Evolutionary conservation across 768 basidiomycete genomes (phyloP).

Genomic region (Gautieria morchelliformis): DNA sequence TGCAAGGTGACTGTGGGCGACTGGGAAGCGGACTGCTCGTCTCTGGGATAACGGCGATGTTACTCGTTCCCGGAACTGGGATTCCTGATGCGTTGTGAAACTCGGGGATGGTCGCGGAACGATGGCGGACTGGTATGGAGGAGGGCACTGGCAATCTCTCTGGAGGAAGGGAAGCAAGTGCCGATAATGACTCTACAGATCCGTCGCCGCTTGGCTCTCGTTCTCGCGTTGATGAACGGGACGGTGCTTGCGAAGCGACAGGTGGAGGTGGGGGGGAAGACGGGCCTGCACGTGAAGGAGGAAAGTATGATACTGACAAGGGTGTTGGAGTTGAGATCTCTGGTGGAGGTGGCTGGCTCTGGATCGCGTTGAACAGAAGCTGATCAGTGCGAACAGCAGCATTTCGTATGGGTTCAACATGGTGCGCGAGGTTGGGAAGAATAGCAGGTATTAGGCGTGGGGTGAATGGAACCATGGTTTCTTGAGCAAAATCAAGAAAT

Average conservation of each 20-base stretch:
- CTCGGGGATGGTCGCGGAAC: slow-evolving; percentile 1
- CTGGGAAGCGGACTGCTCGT: slow-evolving; percentile 23
- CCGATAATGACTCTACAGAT: background rate
- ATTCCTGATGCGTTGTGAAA: background rate
- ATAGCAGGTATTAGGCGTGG: slow-evolving; percentile 89
- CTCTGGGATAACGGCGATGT: slow-evolving; percentile 8
- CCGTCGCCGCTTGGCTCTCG: background rate
- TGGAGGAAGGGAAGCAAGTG: slow-evolving; percentile 16
- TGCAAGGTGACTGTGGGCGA: slow-evolving; percentile 52
- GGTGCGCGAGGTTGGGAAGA: slow-evolving; percentile 89
- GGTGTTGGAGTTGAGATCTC: slow-evolving; percentile 23
- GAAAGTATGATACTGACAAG: background rate
- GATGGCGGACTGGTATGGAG: background rate
- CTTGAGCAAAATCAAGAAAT: slow-evolving; percentile 77
- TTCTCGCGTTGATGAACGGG: slow-evolving; percentile 2
- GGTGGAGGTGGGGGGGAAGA: slow-evolving; percentile 11
- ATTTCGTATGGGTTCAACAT: slow-evolving; percentile 78
- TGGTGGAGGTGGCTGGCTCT: slow-evolving; percentile 67
- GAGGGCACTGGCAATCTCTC: slow-evolving; percentile 24
- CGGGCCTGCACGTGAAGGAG: slow-evolving; percentile 6
- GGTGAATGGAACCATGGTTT: slow-evolving; percentile 91
- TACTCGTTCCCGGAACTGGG: background rate
- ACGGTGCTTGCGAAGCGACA: slow-evolving; percentile 4
- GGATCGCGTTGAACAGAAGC: slow-evolving; percentile 75
- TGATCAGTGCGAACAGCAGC: slow-evolving; percentile 84